These are phyloP conservation scores for Escovopsis weberi DNA, from an alignment of 2,329 filamentous ascomycete genomes.

Conservation along the genomic window DNA sequence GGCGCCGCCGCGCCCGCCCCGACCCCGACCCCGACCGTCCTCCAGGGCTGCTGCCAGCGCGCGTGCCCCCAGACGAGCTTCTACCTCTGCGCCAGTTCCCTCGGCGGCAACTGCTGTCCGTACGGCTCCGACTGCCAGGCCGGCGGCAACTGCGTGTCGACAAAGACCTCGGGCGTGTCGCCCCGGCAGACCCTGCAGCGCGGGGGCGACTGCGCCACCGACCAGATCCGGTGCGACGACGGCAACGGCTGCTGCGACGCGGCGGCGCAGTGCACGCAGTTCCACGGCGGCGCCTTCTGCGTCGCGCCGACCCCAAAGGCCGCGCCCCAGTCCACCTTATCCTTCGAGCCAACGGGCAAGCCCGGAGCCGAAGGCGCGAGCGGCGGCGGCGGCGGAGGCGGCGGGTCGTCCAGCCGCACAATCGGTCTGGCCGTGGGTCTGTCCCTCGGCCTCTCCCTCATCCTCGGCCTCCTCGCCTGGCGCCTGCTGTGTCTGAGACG, in stretches of 20 bases:
- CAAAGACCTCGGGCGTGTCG: slow-evolving; percentile 11
- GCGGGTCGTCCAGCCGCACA: neutral
- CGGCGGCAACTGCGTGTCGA: slow-evolving; percentile 20
- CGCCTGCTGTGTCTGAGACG: slow-evolving; percentile 27
- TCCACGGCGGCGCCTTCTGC: slow-evolving; percentile 24
- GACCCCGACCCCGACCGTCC: slow-evolving; percentile 10
- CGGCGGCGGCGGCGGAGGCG: neutral
- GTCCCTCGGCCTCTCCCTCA: slow-evolving; percentile 25
- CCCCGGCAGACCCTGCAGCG: slow-evolving; percentile 21
- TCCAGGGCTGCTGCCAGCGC: slow-evolving; percentile 24
- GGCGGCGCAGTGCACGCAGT: slow-evolving; percentile 27
- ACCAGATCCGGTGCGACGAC: slow-evolving; percentile 28
- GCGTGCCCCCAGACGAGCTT: slow-evolving; percentile 25
- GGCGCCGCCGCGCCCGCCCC: neutral
- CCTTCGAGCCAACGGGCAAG: neutral
- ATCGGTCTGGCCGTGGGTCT: slow-evolving; percentile 41
- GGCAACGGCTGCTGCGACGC: slow-evolving; percentile 36
- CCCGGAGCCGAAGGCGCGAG: neutral
- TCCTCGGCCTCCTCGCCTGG: slow-evolving; percentile 32
- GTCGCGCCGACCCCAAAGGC: slow-evolving; percentile 20
- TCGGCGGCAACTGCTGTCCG: slow-evolving; percentile 36
- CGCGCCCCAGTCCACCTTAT: slow-evolving; percentile 12
- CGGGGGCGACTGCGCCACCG: slow-evolving; percentile 27
- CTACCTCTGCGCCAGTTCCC: slow-evolving; percentile 28
- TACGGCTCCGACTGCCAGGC: slow-evolving; percentile 29